Base-by-base conservation (phyloP, 2,329 filamentous ascomycete genomes). In the Aspergillus ibericus region DNA sequence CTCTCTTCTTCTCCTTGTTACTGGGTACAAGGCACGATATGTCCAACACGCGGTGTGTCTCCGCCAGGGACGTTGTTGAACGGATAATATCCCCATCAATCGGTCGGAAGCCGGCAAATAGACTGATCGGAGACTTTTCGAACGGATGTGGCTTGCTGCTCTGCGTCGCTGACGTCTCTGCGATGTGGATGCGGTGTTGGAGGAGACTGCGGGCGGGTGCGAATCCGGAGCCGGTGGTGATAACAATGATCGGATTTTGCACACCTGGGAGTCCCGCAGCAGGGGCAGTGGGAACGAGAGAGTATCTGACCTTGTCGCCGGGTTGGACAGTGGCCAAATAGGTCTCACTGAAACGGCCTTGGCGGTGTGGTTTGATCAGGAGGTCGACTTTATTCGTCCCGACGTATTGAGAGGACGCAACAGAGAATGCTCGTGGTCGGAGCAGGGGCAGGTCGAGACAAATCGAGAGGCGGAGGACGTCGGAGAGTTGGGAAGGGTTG, bases 131-230 rank as follows among this genome's bases (percentile, higher is more conserved):
- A 9, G 42, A 13, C 0, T 5, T 18, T 25, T 38, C 25, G 4
- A 55, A 36, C 13, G n/a, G 13, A 8, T 36, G 18, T 4, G 15
- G 4, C 10, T 12, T 46, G 13, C 29, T 34, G 4, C 29, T n/a
- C 13, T 46, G 42, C 8, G 18, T 8, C 12, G 35, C 16, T 3
- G 29, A 42, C 13, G 32, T 38, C 15, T 27, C 20, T 2, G n/a
- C 8, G 15, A n/a, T 18, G 5, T 55, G 52, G 10, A 55, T 55
- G 29, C 32, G 44, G 13, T 48, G 53, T 22, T 55, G 53, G 8
- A 55, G 53, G 7, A 55, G 32, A 48, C 53, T 55, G 16, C 53
- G 53, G 16, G 48, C 20, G 4, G 53, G 53, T 35, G 53, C 53
- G 5, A 55, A 55, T 5, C 53, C 53, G 5, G 53, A 47, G 12